phyloP scores from a whole-genome alignment of 2,329 filamentous ascomycete species.

The Trichothecium roseum region DNA sequence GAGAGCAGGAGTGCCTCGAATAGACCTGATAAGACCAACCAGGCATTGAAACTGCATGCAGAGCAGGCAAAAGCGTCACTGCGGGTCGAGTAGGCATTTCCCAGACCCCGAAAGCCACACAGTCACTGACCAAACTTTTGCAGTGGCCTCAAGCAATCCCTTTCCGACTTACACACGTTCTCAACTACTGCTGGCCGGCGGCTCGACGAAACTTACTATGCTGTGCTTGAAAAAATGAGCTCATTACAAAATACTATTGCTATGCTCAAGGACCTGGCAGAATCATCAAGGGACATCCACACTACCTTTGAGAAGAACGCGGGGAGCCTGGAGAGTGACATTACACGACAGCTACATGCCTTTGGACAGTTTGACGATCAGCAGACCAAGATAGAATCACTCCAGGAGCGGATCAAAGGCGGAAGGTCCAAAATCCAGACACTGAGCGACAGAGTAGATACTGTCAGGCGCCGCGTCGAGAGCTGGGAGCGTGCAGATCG shows the following conservation, averaged over 20 bases:
- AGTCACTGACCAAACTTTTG: background rate
- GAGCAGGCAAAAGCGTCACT: conserved; percentile 23
- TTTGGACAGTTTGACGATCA: conserved; percentile 56
- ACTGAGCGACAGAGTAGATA: conserved; percentile 53
- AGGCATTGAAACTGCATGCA: conserved; percentile 27
- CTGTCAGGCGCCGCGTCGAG: conserved; percentile 54
- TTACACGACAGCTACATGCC: conserved; percentile 46
- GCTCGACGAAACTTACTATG: conserved; percentile 66
- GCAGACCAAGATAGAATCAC: conserved; percentile 47
- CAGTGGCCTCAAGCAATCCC: conserved; percentile 41
- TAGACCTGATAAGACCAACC: conserved; percentile 13
- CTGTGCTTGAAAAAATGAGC: conserved; percentile 58
- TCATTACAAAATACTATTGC: conserved; percentile 53
- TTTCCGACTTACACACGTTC: conserved; percentile 44
- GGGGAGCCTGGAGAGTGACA: conserved; percentile 47
- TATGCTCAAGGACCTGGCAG: conserved; percentile 56
- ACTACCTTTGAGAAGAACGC: conserved; percentile 50
- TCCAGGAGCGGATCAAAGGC: conserved; percentile 50
- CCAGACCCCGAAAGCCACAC: no score
- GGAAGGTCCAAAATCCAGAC: conserved; percentile 49
- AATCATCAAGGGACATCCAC: conserved; percentile 46
- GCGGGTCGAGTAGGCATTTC: conserved; percentile 19
- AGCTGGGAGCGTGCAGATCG: conserved; percentile 56
- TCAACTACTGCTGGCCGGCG: conserved; percentile 52
- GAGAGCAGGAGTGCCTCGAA: conserved; percentile 10